These are phyloP conservation scores for Coniferiporia weirii DNA, from an alignment of 1,284 basidiomycete genomes.

Conservation along the genomic window DNA sequence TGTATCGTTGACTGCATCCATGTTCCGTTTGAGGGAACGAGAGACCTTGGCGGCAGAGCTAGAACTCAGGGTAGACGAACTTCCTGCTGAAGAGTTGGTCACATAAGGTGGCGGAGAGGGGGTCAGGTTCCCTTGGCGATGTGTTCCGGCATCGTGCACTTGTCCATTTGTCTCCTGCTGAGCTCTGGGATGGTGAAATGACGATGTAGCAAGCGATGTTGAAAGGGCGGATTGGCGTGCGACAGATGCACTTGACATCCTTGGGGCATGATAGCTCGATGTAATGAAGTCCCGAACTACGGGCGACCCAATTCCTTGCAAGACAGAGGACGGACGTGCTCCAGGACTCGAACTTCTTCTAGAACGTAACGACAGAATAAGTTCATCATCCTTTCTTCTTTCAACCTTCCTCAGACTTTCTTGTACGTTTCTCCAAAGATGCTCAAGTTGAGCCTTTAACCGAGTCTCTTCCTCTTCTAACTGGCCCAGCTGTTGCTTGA, in stretches of 20 bases:
- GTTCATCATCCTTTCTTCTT: conserved; percentile 29
- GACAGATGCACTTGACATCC: conserved; percentile 26
- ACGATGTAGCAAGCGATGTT: conserved; percentile 56
- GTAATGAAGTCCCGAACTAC: conserved; percentile 52
- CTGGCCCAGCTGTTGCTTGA: conserved; percentile 51
- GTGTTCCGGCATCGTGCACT: conserved; percentile 16
- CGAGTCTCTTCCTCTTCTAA: conserved; percentile 50
- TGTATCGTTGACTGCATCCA: conserved; percentile 56
- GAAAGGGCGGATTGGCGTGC: conserved; percentile 58
- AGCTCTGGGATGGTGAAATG: conserved; percentile 49
- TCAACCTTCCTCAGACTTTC: conserved; percentile 46
- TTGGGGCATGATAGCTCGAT: conserved; percentile 31
- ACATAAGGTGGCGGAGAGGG: conserved; percentile 30
- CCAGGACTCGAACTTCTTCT: conserved; percentile 12
- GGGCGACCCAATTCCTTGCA: conserved; percentile 2
- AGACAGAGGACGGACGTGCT: background rate
- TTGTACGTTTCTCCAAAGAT: conserved; percentile 57
- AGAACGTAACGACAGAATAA: background rate
- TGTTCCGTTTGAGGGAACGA: conserved; percentile 50
- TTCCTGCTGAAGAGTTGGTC: conserved; percentile 28
- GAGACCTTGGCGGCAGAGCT: conserved; percentile 30
- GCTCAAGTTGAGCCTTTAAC: conserved; percentile 54
- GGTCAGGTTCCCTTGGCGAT: conserved; percentile 20
- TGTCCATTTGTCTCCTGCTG: conserved; percentile 17
- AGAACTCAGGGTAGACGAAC: conserved; percentile 32